These are phyloP conservation scores for Mycena belliarum DNA, from an alignment of 768 basidiomycete species.

Conservation along the genomic window DNA sequence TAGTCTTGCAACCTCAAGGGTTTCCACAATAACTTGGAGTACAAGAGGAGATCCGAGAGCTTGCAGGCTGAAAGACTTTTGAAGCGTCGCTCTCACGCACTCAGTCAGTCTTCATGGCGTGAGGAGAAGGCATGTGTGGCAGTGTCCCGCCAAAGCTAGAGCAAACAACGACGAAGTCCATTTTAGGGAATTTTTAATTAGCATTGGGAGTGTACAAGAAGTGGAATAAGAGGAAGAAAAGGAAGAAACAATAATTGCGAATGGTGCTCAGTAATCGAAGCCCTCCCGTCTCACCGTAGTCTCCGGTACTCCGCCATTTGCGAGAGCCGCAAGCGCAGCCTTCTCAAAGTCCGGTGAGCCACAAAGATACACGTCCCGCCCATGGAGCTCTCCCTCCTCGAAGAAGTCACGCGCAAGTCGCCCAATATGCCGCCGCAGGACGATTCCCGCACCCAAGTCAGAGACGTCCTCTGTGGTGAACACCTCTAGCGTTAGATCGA, in stretches of 20 bases:
- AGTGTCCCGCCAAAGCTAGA: neutral
- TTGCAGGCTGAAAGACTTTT: no score
- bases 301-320: constrained; percentile 35
- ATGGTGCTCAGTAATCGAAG: constrained; percentile 43
- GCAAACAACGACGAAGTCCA: constrained; percentile 6
- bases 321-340: constrained; percentile 34
- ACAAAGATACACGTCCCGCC: constrained; percentile 46
- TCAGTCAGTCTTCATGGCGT: neutral
- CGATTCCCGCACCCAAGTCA: constrained; percentile 7
- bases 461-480: constrained; percentile 31
- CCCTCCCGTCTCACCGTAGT: constrained; percentile 38
- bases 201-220: no score
- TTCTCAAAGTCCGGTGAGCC: constrained; percentile 51
- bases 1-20: no score
- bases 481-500: constrained; percentile 39
- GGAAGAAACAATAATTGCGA: neutral
- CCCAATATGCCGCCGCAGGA: constrained; percentile 22
- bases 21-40: no score
- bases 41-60: no score
- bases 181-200: neutral
- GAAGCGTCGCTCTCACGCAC: no score
- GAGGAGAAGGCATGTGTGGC: neutral
- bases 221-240: neutral
- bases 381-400: constrained; percentile 16
- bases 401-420: constrained; percentile 27